Evolutionary conservation across 768 basidiomycete genomes (phyloP).

Genomic region (Boletus sp.): DNA sequence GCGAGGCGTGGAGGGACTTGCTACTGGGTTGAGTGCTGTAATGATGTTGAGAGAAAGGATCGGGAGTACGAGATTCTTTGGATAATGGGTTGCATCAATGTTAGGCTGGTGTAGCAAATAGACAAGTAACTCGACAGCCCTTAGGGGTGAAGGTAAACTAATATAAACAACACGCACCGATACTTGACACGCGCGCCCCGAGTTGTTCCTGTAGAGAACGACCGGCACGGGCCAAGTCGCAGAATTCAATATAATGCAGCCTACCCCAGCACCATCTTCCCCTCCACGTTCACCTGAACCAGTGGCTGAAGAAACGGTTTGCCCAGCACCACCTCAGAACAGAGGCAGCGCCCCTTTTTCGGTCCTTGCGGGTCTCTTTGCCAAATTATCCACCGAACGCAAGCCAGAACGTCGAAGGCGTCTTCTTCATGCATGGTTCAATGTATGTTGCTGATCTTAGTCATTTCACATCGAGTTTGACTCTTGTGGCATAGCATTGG

Average conservation of each 20-base stretch:
- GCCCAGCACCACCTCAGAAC: slow-evolving; percentile 62
- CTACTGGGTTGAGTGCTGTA: slow-evolving; percentile 33
- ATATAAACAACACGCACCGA: slow-evolving; percentile 20
- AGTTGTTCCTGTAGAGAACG: not conserved
- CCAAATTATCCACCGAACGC: slow-evolving; percentile 66
- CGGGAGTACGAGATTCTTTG: slow-evolving; percentile 1
- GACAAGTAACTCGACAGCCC: too few relatives aligned
- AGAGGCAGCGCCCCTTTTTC: slow-evolving; percentile 66
- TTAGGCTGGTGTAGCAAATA: too few relatives aligned
- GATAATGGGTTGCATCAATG: not conserved
- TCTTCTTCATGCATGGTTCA: slow-evolving; percentile 75
- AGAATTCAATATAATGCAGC: slow-evolving; percentile 45
- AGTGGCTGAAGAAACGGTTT: slow-evolving; percentile 28
- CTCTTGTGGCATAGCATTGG: slow-evolving; percentile 61
- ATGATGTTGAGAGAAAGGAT: slow-evolving; percentile 27
- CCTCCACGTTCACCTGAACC: slow-evolving; percentile 44
- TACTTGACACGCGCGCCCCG: not conserved
- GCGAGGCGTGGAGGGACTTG: slow-evolving; percentile 44
- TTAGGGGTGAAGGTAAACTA: slow-evolving; percentile 4
- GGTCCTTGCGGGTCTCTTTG: slow-evolving; percentile 68
- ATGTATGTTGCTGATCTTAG: slow-evolving; percentile 44
- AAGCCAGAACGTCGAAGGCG: slow-evolving; percentile 72
- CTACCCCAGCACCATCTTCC: slow-evolving; percentile 66
- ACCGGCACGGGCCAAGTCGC: not conserved
- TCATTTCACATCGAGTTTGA: not conserved